These are phyloP conservation scores for Suillus decipiens DNA, from an alignment of 768 basidiomycete species.

Conservation along the genomic window DNA sequence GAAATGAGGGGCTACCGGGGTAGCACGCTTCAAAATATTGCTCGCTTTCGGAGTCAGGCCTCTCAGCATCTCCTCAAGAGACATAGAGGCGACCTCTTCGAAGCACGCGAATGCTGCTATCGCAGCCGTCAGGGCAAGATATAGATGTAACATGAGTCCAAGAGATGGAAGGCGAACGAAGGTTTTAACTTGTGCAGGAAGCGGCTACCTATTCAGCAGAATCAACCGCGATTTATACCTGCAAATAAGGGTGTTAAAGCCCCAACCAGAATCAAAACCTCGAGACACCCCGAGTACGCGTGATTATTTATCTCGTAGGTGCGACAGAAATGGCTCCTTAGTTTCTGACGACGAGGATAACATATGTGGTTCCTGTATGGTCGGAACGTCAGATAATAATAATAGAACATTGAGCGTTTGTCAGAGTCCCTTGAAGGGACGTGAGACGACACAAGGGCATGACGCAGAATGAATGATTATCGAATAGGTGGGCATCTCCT, in stretches of 20 bases:
- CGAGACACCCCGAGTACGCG: neutral
- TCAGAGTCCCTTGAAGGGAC: neutral
- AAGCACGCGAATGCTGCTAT: constrained; percentile 14
- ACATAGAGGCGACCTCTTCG: constrained; percentile 14
- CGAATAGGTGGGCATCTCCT: neutral
- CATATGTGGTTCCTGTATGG: neutral
- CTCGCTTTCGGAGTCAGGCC: constrained; percentile 24
- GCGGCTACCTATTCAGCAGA: neutral
- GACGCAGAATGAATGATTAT: neutral
- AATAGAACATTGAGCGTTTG: neutral
- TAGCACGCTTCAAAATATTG: constrained; percentile 25
- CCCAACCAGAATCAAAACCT: neutral
- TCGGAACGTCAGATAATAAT: neutral
- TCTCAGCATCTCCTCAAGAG: constrained; percentile 26
- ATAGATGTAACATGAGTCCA: constrained; percentile 20
- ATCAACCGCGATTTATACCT: constrained; percentile 22
- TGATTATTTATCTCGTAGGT: neutral
- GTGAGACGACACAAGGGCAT: neutral
- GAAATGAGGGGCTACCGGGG: constrained; percentile 52
- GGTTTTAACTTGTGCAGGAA: constrained; percentile 1
- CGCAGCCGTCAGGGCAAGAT: constrained; percentile 9
- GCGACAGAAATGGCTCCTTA: neutral
- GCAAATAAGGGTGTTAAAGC: neutral
- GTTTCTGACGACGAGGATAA: constrained; percentile 3
- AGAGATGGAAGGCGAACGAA: neutral